Percentiles rank a stretch among this genome's conserved stretches.
Evolutionary conservation across 2,329 filamentous ascomycete genomes (phyloP).

Genomic region (Aureobasidium zeae): DNA sequence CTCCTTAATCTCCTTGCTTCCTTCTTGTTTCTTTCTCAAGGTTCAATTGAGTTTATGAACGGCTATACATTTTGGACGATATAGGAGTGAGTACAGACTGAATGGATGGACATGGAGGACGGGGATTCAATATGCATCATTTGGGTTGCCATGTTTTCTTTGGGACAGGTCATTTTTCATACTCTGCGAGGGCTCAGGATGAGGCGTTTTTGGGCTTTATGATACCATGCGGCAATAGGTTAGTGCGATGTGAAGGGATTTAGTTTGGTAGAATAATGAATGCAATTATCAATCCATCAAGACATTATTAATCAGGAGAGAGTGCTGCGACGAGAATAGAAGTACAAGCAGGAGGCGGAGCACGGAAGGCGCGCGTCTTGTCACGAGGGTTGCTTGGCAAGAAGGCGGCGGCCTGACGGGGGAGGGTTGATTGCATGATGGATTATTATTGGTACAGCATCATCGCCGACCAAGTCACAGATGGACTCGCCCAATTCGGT

Average conservation of each 20-base stretch:
- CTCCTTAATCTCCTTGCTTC: too few species aligned
- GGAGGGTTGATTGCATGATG: slow-evolving; percentile 4
- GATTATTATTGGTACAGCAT: slow-evolving; percentile 1
- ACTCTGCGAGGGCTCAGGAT: slow-evolving; percentile 7
- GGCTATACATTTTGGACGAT: slow-evolving; percentile 12
- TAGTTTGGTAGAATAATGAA: too few species aligned
- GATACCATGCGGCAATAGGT: too few species aligned
- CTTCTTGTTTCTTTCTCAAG: background rate
- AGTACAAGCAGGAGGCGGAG: slow-evolving; percentile 2
- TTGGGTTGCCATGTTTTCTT: background rate
- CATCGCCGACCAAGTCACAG: slow-evolving; percentile 26
- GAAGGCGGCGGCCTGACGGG: too few species aligned
- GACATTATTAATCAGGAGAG: too few species aligned
- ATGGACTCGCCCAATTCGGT: slow-evolving; percentile 37
- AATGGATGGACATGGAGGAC: background rate
- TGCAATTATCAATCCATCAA: too few species aligned
- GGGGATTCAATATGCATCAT: background rate
- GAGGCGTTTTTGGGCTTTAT: background rate
- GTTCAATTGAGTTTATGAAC: background rate
- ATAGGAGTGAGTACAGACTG: background rate
- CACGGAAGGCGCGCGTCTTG: too few species aligned
- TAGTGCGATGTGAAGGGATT: too few species aligned
- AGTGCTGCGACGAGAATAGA: background rate
- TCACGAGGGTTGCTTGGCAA: too few species aligned
- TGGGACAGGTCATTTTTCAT: background rate